phyloP scores from a whole-genome alignment of 2,329 filamentous ascomycete genomes.

The Xylaria sp. region DNA sequence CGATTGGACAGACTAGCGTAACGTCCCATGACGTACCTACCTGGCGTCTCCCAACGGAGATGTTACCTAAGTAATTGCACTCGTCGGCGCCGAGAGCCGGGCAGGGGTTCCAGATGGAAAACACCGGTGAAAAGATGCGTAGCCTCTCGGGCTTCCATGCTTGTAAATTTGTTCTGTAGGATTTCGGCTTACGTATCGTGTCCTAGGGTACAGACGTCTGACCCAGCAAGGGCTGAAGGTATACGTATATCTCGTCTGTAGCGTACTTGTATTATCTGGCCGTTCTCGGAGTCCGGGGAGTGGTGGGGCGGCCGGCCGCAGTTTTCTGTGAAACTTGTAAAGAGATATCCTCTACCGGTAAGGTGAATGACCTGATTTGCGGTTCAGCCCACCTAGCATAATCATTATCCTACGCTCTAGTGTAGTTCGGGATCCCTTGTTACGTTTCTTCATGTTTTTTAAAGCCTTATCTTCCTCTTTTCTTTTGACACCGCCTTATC shows the following conservation, averaged over 20 bases:
- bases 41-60: not conserved
- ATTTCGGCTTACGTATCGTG: not conserved
- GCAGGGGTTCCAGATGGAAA: constrained; percentile 11
- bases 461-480: not conserved
- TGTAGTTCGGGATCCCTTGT: not conserved
- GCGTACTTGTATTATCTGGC: not conserved
- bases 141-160: not conserved
- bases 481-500: not conserved
- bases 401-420: not conserved
- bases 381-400: not conserved
- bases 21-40: constrained; percentile 10
- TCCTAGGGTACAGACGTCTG: not conserved
- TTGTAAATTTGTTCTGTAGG: not conserved
- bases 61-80: constrained; percentile 2
- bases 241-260: constrained; percentile 3
- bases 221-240: not conserved
- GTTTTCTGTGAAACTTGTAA: not conserved
- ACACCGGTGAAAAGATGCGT: not conserved
- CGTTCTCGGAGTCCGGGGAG: not conserved
- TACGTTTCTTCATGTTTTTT: not conserved
- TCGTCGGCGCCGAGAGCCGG: constrained; percentile 8
- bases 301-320: not conserved
- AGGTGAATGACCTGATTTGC: not conserved
- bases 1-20: constrained; percentile 1
- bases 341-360: not conserved